These are phyloP conservation scores for Xylaria sp. DNA, from an alignment of 2,329 filamentous ascomycete species.

Conservation along the genomic window DNA sequence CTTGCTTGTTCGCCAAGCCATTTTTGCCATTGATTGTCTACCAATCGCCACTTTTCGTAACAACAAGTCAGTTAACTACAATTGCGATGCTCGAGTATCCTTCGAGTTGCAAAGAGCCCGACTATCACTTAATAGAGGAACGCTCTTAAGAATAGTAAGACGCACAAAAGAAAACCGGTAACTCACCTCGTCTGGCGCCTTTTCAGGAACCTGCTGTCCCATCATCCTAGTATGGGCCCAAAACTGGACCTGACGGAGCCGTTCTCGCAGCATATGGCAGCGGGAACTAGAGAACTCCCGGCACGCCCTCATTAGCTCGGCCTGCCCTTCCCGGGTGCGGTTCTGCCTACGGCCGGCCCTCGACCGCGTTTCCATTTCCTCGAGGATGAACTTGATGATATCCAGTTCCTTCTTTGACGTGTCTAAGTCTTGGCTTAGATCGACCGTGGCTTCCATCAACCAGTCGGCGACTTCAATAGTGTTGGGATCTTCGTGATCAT, in stretches of 20 bases:
- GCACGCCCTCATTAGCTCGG: constrained; percentile 44
- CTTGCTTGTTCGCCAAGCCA: constrained; percentile 45
- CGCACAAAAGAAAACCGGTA: background rate
- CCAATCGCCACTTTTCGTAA: constrained; percentile 42
- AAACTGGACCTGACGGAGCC: constrained; percentile 43
- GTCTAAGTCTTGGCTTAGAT: constrained; percentile 42
- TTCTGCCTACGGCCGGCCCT: constrained; percentile 7
- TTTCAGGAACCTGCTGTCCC: constrained; percentile 39
- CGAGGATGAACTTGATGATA: constrained; percentile 41
- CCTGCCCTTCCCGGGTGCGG: constrained; percentile 28
- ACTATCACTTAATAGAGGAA: background rate
- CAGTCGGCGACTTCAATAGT: constrained; percentile 33
- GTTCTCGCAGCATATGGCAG: constrained; percentile 42
- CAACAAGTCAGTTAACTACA: constrained; percentile 14
- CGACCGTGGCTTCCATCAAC: constrained; percentile 37
- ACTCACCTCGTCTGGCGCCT: constrained; percentile 41
- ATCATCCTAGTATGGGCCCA: constrained; percentile 38
- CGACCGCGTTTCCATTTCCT: constrained; percentile 35
- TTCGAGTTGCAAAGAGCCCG: background rate
- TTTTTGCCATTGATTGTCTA: constrained; percentile 44
- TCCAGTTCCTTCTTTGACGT: constrained; percentile 46
- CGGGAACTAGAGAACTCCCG: constrained; percentile 44
- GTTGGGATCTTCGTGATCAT: constrained; percentile 7
- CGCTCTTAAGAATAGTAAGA: background rate
- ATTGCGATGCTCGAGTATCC: background rate